Evolutionary conservation across 2,329 filamentous ascomycete genomes (phyloP).

Genomic region (Geoglossum cookeanum): DNA sequence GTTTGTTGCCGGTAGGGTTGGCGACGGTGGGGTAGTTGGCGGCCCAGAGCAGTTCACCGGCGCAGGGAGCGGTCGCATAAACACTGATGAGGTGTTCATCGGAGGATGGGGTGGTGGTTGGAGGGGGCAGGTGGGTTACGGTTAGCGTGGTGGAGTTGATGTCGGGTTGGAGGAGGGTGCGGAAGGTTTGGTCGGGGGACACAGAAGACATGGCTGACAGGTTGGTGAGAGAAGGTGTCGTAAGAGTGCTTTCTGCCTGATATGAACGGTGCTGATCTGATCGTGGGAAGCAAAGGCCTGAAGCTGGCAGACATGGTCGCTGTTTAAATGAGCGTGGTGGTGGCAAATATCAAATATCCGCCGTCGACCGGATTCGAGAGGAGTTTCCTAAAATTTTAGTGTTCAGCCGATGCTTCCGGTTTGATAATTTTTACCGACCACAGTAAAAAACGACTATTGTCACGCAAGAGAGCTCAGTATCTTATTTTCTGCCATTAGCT

Average conservation of each 20-base stretch:
- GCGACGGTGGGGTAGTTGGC: slow-evolving; percentile 13
- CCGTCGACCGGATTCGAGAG: not conserved
- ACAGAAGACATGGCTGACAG: not conserved
- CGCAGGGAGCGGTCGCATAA: slow-evolving; percentile 21
- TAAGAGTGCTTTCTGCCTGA: not conserved
- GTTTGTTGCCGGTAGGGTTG: slow-evolving; percentile 9
- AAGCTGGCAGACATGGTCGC: not conserved
- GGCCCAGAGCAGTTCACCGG: slow-evolving; percentile 26
- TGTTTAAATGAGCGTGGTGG: not conserved
- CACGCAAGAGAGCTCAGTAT: too few relatives aligned
- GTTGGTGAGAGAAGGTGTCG: not conserved
- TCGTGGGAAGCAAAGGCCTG: not conserved
- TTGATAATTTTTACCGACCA: not conserved
- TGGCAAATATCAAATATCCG: not conserved
- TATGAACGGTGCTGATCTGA: not conserved
- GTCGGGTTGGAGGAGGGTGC: slow-evolving; percentile 4
- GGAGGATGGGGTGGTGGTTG: slow-evolving; percentile 9
- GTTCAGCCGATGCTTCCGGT: not conserved
- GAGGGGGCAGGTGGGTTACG: slow-evolving; percentile 9
- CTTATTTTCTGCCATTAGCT: too few relatives aligned
- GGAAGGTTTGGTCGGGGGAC: not conserved
- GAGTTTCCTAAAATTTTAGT: not conserved
- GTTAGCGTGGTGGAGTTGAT: not conserved
- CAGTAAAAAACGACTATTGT: not conserved
- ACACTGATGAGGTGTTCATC: slow-evolving; percentile 23